These are phyloP conservation scores for Aspergillus latus DNA, from an alignment of 2,329 filamentous ascomycete species.

Conservation along the genomic window DNA sequence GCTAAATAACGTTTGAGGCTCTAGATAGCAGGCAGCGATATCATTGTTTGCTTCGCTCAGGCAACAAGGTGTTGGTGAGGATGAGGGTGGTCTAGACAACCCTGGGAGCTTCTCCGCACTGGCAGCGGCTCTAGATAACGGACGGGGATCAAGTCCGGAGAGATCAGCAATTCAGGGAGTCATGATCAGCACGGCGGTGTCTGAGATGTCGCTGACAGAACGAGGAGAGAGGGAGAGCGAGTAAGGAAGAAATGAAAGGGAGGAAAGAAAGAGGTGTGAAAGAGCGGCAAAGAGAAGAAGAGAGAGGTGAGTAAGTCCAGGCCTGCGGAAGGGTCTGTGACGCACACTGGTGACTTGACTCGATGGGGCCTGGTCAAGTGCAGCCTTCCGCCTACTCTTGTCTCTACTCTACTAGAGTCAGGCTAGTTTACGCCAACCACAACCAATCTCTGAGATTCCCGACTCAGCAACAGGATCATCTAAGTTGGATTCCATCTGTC, in stretches of 20 bases:
- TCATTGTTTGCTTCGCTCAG: constrained; percentile 30
- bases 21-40: constrained; percentile 20
- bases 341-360: constrained; percentile 46
- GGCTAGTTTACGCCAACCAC: not conserved
- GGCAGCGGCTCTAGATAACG: constrained; percentile 28
- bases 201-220: constrained; percentile 1
- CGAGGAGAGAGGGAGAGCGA: constrained; percentile 15
- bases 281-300: constrained; percentile 16
- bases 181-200: constrained; percentile 20
- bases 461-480: not conserved
- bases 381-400: constrained; percentile 16
- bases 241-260: constrained; percentile 14
- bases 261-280: constrained; percentile 21
- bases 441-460: not conserved
- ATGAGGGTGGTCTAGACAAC: constrained; percentile 26
- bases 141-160: constrained; percentile 30
- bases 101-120: constrained; percentile 43
- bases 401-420: not conserved
- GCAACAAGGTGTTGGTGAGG: constrained; percentile 29
- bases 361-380: constrained; percentile 25
- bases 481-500: not conserved
- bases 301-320: constrained; percentile 13
- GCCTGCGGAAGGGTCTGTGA: constrained; percentile 33
- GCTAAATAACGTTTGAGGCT: constrained; percentile 17
- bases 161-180: constrained; percentile 25